Evolutionary conservation across 2,329 filamentous ascomycete species (phyloP), one percentile per base, ranked within the genome.

Genomic region (Exserohilum turcica): DNA sequence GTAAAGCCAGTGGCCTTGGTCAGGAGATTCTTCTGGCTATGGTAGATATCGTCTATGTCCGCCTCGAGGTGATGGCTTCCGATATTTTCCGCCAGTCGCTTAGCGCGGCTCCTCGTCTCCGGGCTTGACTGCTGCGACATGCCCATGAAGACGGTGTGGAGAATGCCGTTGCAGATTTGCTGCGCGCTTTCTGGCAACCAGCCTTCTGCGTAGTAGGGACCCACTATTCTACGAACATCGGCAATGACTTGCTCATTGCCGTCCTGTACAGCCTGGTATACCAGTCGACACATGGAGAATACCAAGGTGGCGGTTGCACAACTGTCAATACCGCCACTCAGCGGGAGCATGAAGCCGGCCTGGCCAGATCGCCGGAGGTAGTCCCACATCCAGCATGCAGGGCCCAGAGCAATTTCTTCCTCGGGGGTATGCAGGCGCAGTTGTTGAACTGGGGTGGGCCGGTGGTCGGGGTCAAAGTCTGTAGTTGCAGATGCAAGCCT

Each of bases 31-130:
- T 82, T 84, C 45, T 86, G 77, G 0, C 87, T 82, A 16, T 82
- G 77, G 56, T 86, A 85, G 7, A 87, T 80, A 1, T 80, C 79
- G 66, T 93, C 90, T 3, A 57, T 57, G 3, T 59, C 48, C 2
- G 57, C 38, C 65, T 92, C 83, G 3, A 84, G 79, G 67, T 94
- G 91, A 65, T 91, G 86, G 13, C 83, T 79, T 3, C 89, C 90
- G 46, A 93, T 91, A 4, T 77, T 79, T 3, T 77, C 67, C 1
- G 79, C 75, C 2, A 93, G 79, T 0, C 82, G 78, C 65, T 83
- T 82, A 1, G 90, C 87, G 24, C 90, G 79, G 40, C 80, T 78
- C 8, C 89, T 63, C 0, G 89, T 92, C 59, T 91, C 87, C 36
- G 77, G 75, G 43, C 83, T 86, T 36, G 87, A 87, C n/a, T 58